These are phyloP conservation scores for Eragrostis tef DNA, from an alignment of 202 grass and related monocot genomes.

Conservation along the genomic window DNA sequence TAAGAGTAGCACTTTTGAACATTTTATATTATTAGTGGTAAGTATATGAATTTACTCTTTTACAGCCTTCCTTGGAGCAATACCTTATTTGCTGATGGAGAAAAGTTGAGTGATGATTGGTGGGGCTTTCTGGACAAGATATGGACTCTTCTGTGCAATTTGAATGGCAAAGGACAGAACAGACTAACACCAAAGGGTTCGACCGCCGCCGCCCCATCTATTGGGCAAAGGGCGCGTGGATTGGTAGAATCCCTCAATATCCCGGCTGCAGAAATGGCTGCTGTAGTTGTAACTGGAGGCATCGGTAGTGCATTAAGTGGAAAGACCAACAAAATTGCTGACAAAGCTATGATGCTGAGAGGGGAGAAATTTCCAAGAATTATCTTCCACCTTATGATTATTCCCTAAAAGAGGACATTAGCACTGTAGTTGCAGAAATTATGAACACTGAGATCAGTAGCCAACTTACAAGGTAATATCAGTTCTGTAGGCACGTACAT, in stretches of 20 bases:
- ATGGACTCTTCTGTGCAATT: constrained; percentile 75
- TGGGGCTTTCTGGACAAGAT: constrained; percentile 88
- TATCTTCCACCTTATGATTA: constrained; percentile 80
- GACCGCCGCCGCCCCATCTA: constrained; percentile 66
- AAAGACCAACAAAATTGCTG: constrained; percentile 72
- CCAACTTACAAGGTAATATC: constrained; percentile 70
- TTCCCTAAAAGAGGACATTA: constrained; percentile 67
- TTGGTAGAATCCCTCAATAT: constrained; percentile 98
- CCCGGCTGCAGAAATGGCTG: constrained; percentile 97
- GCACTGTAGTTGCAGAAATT: constrained; percentile 63
- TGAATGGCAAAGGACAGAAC: constrained; percentile 80
- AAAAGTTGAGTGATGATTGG: constrained; percentile 62
- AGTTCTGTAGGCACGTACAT: constrained; percentile 29
- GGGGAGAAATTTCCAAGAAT: constrained; percentile 88
- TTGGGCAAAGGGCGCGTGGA: constrained; percentile 90
- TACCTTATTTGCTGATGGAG: constrained; percentile 65
- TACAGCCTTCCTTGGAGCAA: constrained; percentile 74
- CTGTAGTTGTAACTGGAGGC: constrained; percentile 96
- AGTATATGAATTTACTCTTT: constrained; percentile 53
- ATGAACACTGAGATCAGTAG: constrained; percentile 58
- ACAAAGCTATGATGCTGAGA: constrained; percentile 95
- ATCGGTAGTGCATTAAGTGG: constrained; percentile 70
- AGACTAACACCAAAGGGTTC: constrained; percentile 65
- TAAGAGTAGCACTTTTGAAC: constrained; percentile 19
- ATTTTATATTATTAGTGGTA: constrained; percentile 31